These are phyloP conservation scores for Crithidia expoeki DNA, from an alignment of 208 protist genomes.

Conservation along the genomic window DNA sequence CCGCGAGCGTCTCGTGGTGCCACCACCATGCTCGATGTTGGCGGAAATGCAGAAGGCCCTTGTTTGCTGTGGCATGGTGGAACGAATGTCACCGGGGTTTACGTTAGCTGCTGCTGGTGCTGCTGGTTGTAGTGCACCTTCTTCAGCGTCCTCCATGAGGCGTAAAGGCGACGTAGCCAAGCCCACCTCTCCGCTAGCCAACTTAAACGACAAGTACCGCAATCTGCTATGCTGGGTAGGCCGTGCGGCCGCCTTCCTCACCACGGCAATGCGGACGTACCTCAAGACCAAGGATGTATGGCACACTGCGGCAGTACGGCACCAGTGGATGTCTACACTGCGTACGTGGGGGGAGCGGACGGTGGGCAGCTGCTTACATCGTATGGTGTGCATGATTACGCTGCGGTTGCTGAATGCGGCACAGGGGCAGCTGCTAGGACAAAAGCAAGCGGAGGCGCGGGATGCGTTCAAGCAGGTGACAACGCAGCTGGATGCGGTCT, in stretches of 20 bases:
- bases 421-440: constrained; percentile 12
- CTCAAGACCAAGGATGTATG: constrained; percentile 9
- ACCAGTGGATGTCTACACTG: constrained; percentile 28
- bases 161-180: neutral
- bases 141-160: neutral
- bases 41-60: constrained; percentile 49
- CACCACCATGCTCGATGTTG: constrained; percentile 24
- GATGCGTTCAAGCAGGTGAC: constrained; percentile 20
- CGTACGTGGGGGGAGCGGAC: constrained; percentile 29
- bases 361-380: constrained; percentile 40
- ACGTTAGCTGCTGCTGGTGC: neutral
- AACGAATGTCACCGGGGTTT: constrained; percentile 9
- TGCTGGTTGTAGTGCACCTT: neutral
- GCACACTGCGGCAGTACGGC: constrained; percentile 19
- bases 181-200: too few relatives aligned
- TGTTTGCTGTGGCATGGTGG: constrained; percentile 40
- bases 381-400: constrained; percentile 44
- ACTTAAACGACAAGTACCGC: constrained; percentile 30
- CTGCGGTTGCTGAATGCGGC: constrained; percentile 37
- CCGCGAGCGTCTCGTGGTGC: constrained; percentile 29
- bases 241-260: constrained; percentile 19
- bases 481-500: neutral
- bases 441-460: constrained; percentile 28
- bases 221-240: constrained; percentile 28
- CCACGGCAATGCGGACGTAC: neutral